Base-by-base conservation (phyloP, 306 rosid species). In the Carpinus fangiana region DNA sequence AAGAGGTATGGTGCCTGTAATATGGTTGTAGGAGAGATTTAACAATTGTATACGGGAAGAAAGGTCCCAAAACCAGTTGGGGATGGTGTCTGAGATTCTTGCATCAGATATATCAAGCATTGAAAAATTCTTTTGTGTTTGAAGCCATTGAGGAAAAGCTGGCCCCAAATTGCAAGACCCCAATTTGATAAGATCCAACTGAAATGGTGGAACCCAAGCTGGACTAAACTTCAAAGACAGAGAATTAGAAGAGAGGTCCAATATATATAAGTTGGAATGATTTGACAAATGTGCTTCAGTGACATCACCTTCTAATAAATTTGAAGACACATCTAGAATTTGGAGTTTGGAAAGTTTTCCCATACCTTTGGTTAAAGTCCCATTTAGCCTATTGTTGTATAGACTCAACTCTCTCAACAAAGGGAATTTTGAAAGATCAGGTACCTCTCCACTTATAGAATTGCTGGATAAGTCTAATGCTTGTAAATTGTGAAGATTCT, bases 181-280 rank as follows among this genome's bases (percentile, higher is more conserved):
- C 46, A 62, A 31, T 12, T 0, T 0, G 2, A 62, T 14, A 4
- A 5, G 0, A 2, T 5, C 2, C 8, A 62, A 12, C 13, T 0
- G 43, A 62, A 62, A 31, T 8, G 69, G 43, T 3, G 70, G 70
- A 16, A 34, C 46, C 70, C 47, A 64, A 36, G 3, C 7, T 31
- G 45, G 1, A 38, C 70, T 34, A 2, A 16, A 36, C 1, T 8
- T 64, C 4, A 16, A 14, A 18, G 64, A 10, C 4, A 41, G 1
- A 64, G 64, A 20, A 34, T 46, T 70, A 43, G 1, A 0, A 10
- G 73, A 70, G 4, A 70, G 21, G 5, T 14, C 18, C 17, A 70
- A 34, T 0, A 0, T 2, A 0, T 0, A 0, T 65, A 65, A 65
- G 0, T 0, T 7, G 12, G 13, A 31, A 65, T 41, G 31, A 59